phyloP scores from a whole-genome alignment of 1,284 basidiomycete species.

The Trichosporon ovoides region DNA sequence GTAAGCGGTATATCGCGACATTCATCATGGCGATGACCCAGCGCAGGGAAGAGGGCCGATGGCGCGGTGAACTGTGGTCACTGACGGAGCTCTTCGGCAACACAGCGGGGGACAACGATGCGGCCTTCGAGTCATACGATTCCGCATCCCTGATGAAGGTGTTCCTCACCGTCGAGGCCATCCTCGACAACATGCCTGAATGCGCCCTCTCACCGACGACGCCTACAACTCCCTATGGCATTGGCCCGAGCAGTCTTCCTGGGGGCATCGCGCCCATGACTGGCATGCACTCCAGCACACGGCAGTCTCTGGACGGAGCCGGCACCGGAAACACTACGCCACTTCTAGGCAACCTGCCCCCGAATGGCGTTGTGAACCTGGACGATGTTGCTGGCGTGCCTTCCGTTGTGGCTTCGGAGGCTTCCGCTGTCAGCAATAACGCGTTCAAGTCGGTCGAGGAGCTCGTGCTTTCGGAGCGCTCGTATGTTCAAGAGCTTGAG shows the following conservation, averaged over 20 bases:
- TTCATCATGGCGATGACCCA: slow-evolving; percentile 54
- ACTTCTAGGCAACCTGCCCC: background rate
- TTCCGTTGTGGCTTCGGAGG: slow-evolving; percentile 11
- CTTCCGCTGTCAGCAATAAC: slow-evolving; percentile 20
- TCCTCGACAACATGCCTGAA: slow-evolving; percentile 74
- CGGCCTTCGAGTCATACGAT: slow-evolving; percentile 38
- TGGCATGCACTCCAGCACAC: slow-evolving; percentile 10
- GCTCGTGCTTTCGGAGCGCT: slow-evolving; percentile 63
- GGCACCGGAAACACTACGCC: background rate
- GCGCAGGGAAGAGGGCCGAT: slow-evolving; percentile 50
- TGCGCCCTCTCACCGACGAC: slow-evolving; percentile 55
- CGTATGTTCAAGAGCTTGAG: slow-evolving; percentile 97
- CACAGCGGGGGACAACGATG: slow-evolving; percentile 62
- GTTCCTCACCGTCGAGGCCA: slow-evolving; percentile 78
- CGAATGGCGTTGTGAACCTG: slow-evolving; percentile 3
- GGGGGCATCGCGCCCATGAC: slow-evolving; percentile 15
- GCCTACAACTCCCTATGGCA: slow-evolving; percentile 14
- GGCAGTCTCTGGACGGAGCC: slow-evolving; percentile 1
- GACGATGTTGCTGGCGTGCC: slow-evolving; percentile 6
- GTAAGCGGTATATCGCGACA: slow-evolving; percentile 55
- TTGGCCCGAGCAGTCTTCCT: slow-evolving; percentile 7
- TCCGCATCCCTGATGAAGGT: slow-evolving; percentile 81
- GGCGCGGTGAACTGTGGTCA: slow-evolving; percentile 53
- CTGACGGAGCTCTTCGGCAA: slow-evolving; percentile 74
- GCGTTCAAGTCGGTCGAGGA: slow-evolving; percentile 47